These are phyloP conservation scores for Letharia lupina DNA, from an alignment of 495 filamentous ascomycete genomes.

Conservation along the genomic window DNA sequence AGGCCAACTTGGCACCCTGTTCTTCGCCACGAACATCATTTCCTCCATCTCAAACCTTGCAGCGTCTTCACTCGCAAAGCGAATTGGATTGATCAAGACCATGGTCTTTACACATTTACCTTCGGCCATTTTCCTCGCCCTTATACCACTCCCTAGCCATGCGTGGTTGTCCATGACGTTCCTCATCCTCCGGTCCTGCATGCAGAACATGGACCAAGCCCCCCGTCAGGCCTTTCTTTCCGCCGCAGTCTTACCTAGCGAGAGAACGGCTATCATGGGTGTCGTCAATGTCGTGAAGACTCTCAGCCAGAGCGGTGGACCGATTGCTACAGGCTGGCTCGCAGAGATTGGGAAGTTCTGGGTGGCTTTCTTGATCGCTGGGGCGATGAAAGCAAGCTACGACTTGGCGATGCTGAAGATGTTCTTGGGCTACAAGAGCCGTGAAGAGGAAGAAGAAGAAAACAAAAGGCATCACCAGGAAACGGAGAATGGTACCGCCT, in stretches of 20 bases:
- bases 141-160: constrained; percentile 54
- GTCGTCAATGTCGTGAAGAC: constrained; percentile 62
- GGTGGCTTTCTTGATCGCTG: constrained; percentile 63
- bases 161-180: constrained; percentile 52
- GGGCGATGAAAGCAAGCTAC: constrained; percentile 59
- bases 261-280: constrained; percentile 74
- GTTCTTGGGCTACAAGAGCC: constrained; percentile 43
- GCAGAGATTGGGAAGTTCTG: constrained; percentile 56
- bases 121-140: constrained; percentile 59
- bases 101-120: constrained; percentile 86
- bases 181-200: constrained; percentile 59
- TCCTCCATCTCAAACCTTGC: constrained; percentile 61
- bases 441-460: constrained; percentile 19
- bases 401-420: constrained; percentile 66
- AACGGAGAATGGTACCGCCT: not conserved
- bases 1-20: constrained; percentile 62
- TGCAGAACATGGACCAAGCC: constrained; percentile 74
- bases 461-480: constrained; percentile 3
- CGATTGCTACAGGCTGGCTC: constrained; percentile 61
- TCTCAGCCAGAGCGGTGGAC: constrained; percentile 51
- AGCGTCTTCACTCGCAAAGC: constrained; percentile 63
- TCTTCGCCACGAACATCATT: constrained; percentile 58
- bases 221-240: constrained; percentile 75
- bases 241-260: constrained; percentile 57
- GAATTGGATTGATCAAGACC: constrained; percentile 72